Conservation (phyloP, 2,329 filamentous ascomycete genomes). For the Knufia fluminis region DNA sequence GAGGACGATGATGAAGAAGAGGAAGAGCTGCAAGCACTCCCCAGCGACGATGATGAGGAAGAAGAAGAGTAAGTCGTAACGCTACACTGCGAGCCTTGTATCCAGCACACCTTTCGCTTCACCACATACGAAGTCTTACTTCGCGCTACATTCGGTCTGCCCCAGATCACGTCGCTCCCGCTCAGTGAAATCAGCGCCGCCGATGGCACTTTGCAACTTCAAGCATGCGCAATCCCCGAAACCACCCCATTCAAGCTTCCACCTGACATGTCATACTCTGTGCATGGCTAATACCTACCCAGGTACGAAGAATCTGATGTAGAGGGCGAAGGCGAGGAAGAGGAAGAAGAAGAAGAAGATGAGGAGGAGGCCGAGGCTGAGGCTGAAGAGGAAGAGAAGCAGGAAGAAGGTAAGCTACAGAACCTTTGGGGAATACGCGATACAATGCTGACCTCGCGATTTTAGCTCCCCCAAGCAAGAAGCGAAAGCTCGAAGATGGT, state of each 20-base stretch:
- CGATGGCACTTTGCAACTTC: too few species aligned
- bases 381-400: background rate
- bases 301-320: constrained; percentile 29
- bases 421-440: too few species aligned
- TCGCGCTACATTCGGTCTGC: too few species aligned
- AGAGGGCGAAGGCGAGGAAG: constrained; percentile 30
- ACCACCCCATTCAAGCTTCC: background rate
- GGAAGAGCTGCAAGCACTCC: constrained; percentile 39
- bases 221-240: too few species aligned
- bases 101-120: constrained; percentile 2
- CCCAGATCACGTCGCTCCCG: too few species aligned
- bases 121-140: background rate
- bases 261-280: background rate
- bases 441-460: constrained; percentile 5
- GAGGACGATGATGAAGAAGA: constrained; percentile 39
- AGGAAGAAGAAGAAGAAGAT: constrained; percentile 22
- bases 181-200: too few species aligned
- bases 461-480: constrained; percentile 16
- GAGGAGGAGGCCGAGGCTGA: constrained; percentile 6
- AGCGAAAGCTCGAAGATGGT: constrained; percentile 22
- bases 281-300: constrained; percentile 1
- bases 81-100: constrained; percentile 21
- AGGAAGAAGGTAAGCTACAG: constrained; percentile 9
- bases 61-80: constrained; percentile 37
- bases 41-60: constrained; percentile 42